Evolutionary conservation across 768 basidiomycete genomes (phyloP).

Genomic region (Hemileccinum rubropunctum): DNA sequence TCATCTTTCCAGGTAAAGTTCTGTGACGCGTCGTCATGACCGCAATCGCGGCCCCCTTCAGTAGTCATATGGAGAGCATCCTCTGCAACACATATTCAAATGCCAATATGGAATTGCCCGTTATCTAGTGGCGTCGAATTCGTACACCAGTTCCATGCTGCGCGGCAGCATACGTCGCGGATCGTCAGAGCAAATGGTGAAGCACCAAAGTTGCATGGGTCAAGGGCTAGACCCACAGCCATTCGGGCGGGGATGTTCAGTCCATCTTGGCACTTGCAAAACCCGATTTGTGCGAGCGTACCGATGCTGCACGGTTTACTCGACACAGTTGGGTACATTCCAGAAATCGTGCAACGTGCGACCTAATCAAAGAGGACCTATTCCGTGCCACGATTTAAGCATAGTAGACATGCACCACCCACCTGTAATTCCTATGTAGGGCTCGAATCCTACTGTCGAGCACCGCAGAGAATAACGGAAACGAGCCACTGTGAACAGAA

Average conservation of each 20-base stretch:
- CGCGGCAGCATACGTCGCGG: conserved; percentile 9
- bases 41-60: conserved; percentile 8
- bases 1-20: conserved; percentile 12
- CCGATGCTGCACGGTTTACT: background rate
- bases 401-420: conserved; percentile 23
- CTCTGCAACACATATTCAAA: conserved; percentile 19
- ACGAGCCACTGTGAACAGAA: conserved; percentile 11
- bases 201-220: conserved; percentile 21
- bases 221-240: conserved; percentile 26
- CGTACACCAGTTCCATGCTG: conserved; percentile 23
- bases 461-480: conserved; percentile 24
- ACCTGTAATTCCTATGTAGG: conserved; percentile 19
- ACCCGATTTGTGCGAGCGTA: conserved; percentile 16
- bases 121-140: conserved; percentile 29
- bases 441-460: conserved; percentile 16
- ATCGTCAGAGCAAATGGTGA: conserved; percentile 2
- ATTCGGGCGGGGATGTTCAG: background rate
- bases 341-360: conserved; percentile 28
- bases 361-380: conserved; percentile 18
- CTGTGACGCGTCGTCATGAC: conserved; percentile 27
- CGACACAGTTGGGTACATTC: conserved; percentile 13
- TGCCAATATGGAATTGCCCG: conserved; percentile 15
- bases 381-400: conserved; percentile 9
- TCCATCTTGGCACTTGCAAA: conserved; percentile 12
- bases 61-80: background rate